Base-by-base conservation (phyloP, 306 rosid genomes). In the Cucumis cinereus region DNA sequence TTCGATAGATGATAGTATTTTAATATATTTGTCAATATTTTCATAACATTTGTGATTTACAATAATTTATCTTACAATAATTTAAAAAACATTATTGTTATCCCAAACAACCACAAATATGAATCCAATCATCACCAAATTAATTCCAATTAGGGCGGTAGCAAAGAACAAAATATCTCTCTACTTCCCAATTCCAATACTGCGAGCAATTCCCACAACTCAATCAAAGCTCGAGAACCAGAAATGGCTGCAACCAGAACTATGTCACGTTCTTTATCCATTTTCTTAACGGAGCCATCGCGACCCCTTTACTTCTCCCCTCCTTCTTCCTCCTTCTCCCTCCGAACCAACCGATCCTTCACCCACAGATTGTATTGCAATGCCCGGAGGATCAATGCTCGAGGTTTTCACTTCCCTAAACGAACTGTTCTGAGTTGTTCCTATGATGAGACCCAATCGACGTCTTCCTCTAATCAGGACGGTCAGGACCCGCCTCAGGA, bases 401-500 rank as follows among this genome's bases (percentile, higher is more conserved):
- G 85, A 20, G 75, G 73, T 12, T 85, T 86, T 80, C 91, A 83
- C 69, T 74, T 80, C 23, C 58, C 73, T 8, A 81, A 33, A 74
- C 82, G 64, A 77, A 64, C 86, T 45, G 80, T 12, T 30, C 80
- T 88, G 57, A 75, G 79, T 60, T 90, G 92, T 86, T 85, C 91
- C 79, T 62, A 79, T 79, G 76, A 75, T 58, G 92, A 84, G 45
- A 75, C 85, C 52, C 78, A 91, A 0, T 74, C 84, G 17, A 83
- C 85, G n/a, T 62, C 83, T 16, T 82, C 84, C 8, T 83, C 83
- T 35, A 26, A 62, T 82, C 90, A 87, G 30, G 98, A 94, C 71
- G 99, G 88, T 71, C 99, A 90, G 79, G 90, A 84, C 75, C 99
- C 98, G 1, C 99, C 99, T 58, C 99, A 92, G 70, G 96, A 94